A percentile compares a stretch with the other conserved stretches of the same genome.
Conservation (phyloP, 495 filamentous ascomycete genomes). For the Hypomontagnella monticulosa region DNA sequence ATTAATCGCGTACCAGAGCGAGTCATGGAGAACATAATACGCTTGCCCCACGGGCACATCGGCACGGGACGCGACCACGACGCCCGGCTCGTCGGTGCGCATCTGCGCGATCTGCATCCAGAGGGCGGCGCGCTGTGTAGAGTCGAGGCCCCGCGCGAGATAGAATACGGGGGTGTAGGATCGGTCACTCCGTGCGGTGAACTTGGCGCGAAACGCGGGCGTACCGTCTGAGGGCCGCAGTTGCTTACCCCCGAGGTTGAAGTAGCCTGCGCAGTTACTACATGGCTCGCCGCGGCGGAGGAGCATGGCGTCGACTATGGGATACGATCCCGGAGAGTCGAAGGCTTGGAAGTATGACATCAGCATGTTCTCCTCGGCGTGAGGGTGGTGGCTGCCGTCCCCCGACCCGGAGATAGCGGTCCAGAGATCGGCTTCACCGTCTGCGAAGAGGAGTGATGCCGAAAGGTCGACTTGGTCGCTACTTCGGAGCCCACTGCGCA, state of each 20-base stretch:
- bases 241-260: conserved; percentile 42
- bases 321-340: conserved; percentile 45
- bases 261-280: conserved; percentile 41
- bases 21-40: conserved; percentile 41
- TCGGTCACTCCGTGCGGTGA: conserved; percentile 42
- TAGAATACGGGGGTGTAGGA: conserved; percentile 45
- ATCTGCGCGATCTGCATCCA: conserved; percentile 42
- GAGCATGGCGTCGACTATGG: conserved; percentile 44
- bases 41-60: conserved; percentile 35
- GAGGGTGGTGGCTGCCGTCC: conserved; percentile 31
- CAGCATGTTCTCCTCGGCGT: conserved; percentile 45
- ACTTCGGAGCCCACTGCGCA: conserved; percentile 37
- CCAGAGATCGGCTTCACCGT: conserved; percentile 45
- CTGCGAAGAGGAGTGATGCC: conserved; percentile 41
- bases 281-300: conserved; percentile 42
- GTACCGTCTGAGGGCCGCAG: conserved; percentile 38
- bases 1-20: conserved; percentile 45
- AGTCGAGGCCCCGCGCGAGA: conserved; percentile 36
- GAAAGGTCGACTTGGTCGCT: conserved; percentile 37
- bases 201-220: conserved; percentile 42
- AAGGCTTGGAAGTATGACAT: conserved; percentile 45
- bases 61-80: conserved; percentile 28
- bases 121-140: conserved; percentile 25
- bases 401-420: conserved; percentile 24
- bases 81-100: conserved; percentile 32